Evolutionary conservation across 2,329 filamentous ascomycete species (phyloP).

Genomic region (Cladosporium oxysporum): DNA sequence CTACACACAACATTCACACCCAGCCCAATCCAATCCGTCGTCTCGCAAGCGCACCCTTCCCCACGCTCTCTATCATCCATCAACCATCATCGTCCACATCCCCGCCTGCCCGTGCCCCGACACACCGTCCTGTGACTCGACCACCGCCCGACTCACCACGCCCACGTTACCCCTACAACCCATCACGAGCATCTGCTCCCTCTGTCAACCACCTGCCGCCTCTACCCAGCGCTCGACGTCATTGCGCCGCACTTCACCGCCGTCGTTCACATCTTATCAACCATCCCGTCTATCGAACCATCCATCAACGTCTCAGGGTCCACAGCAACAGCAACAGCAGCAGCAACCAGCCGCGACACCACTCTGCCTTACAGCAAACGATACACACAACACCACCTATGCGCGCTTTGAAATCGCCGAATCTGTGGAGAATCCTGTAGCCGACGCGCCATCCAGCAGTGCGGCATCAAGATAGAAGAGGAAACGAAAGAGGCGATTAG

Average conservation of each 20-base stretch:
- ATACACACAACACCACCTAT: neutral
- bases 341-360: constrained; percentile 4
- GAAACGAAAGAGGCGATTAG: constrained; percentile 2
- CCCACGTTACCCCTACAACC: constrained; percentile 14
- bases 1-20: neutral
- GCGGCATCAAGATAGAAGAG: neutral
- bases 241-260: neutral
- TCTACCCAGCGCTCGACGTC: constrained; percentile 4
- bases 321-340: constrained; percentile 1
- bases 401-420: constrained; percentile 2
- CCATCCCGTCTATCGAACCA: constrained; percentile 12
- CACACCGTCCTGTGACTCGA: constrained; percentile 16
- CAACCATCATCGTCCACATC: neutral
- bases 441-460: neutral
- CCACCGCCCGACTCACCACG: constrained; percentile 10
- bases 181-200: constrained; percentile 15
- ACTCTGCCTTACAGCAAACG: neutral
- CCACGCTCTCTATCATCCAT: constrained; percentile 13
- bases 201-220: constrained; percentile 8
- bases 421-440: neutral
- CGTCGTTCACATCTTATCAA: constrained; percentile 1
- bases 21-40: neutral
- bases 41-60: neutral
- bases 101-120: constrained; percentile 12
- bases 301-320: constrained; percentile 14